Conservation (phyloP, 495 filamentous ascomycete genomes). For the Neurospora sp. region DNA sequence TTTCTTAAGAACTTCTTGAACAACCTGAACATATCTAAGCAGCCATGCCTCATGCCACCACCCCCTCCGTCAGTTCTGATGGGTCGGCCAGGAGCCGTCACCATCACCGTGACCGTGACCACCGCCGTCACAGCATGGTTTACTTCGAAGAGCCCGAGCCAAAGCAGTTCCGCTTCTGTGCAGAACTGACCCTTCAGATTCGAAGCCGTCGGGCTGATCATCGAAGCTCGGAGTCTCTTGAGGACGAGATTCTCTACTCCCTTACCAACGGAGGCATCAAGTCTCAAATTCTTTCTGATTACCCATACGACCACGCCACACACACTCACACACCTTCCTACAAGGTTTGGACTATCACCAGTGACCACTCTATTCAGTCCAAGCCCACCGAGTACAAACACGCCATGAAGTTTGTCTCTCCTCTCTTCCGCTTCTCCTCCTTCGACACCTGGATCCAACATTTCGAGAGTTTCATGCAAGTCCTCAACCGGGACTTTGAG, state of each 20-base stretch:
- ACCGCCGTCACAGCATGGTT: not conserved
- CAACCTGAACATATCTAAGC: not conserved
- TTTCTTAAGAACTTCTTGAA: not conserved
- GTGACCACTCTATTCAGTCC: constrained; percentile 12
- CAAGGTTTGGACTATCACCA: constrained; percentile 16
- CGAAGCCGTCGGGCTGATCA: constrained; percentile 19
- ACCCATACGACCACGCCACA: not conserved
- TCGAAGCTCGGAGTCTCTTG: constrained; percentile 5
- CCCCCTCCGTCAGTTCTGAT: not conserved
- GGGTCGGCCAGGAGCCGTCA: not conserved
- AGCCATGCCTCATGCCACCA: not conserved
- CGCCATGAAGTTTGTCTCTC: constrained; percentile 20
- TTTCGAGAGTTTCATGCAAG: constrained; percentile 8
- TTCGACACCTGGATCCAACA: constrained; percentile 10
- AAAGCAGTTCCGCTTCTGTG: constrained; percentile 20
- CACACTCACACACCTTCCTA: not conserved
- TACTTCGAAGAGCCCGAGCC: not conserved
- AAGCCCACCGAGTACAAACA: constrained; percentile 14
- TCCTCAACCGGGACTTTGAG: constrained; percentile 20
- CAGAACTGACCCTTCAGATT: constrained; percentile 18
- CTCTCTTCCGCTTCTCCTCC: constrained; percentile 15
- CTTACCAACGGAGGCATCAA: constrained; percentile 9
- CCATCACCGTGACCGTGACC: not conserved
- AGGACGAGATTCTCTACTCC: constrained; percentile 14
- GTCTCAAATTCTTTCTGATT: constrained; percentile 7